Evolutionary conservation across 2,329 filamentous ascomycete genomes (phyloP), one percentile per base, ranked within the genome.

Genomic region (Penicillium capsulatum): DNA sequence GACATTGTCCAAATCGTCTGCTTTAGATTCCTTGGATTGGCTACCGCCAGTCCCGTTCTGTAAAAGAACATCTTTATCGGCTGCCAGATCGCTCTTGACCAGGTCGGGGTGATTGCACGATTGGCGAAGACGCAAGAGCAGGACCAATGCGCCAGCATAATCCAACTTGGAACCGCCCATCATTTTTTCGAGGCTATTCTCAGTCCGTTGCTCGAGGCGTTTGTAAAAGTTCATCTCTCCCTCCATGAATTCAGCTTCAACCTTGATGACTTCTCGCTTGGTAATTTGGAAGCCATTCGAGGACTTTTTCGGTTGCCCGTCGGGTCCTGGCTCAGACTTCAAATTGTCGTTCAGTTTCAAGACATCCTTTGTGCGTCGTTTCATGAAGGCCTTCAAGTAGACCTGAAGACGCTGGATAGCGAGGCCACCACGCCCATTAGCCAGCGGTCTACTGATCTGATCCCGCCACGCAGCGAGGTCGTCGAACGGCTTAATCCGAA

Each of bases 301-400:
- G 5, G 70, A 66, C 41, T 67, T 66, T 45, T 66, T 61, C 34
- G 49, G 37, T 22, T 70, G 69, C 10, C 77, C 79, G 3, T 74
- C 72, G 34, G 76, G 71, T 3, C 64, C 40, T 24, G 61, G 65
- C 17, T 86, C 86, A 17, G 85, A 83, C 44, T 86, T 85, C 13
- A 94, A 70, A 1, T 86, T 87, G 8, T 87, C 86, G 8, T 87
- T 87, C 53, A 88, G 77, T 66, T 92, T 95, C 45, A 98, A 70
- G n/a, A 98, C 87, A 15, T 95, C 89, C 66, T 98, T 98, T 7
- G 90, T 97, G 29, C 92, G 81, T n/a, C 92, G 83, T 71, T 97
- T 95, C 92, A 98, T 98, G 69, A 95, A 95, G 39, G 89, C 91
- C 38, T 86, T 84, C 3, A 98, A 71, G 45, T 94, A 81, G 40